Base-by-base conservation (phyloP, 768 basidiomycete species). In the Amanita thiersii region DNA sequence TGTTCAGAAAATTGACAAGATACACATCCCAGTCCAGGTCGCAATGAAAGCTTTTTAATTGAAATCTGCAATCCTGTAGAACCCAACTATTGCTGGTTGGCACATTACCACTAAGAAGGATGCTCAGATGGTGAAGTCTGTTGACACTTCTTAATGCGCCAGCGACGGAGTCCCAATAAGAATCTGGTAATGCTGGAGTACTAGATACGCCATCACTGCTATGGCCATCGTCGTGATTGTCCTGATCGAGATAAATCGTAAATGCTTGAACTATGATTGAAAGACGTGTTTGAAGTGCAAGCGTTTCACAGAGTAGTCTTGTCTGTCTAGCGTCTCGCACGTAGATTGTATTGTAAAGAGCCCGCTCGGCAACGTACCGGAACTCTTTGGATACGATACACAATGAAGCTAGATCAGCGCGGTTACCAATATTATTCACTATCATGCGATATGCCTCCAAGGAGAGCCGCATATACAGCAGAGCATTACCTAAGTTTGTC, bases 11-110 rank as follows among this genome's bases (percentile, higher is more conserved):
- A 14, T 62, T 53, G 31, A 73, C 61, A 23, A 84, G 73, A 46
- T 69, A 52, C 11, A 47, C 44, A 50, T 81, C 78, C 81, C 81
- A 84, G 46, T 71, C 66, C 31, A 84, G 64, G 53, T 83, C 81
- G 52, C 78, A 81, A 48, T 77, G 74, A 45, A 84, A 79, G 12
- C 63, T 66, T 24, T 60, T 68, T n/a, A 84, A 73, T 23, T 60
- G 72, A 50, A 82, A 83, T 0, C 59, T 55, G 44, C 67, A 70
- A 2, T 55, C 58, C 3, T 57, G 38, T 6, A 73, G 50, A 20
- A 70, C 61, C 69, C 69, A 72, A 2, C 67, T 61, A 9, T 50
- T 51, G 10, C 55, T 52, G n/a, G 62, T 52, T n/a, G 51, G 51
- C 11, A 55, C 50, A 44, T 62, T 59, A 46, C 69, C 57, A 36